These are phyloP conservation scores for Inosperma sp. DNA, from an alignment of 768 basidiomycete species.

Conservation along the genomic window DNA sequence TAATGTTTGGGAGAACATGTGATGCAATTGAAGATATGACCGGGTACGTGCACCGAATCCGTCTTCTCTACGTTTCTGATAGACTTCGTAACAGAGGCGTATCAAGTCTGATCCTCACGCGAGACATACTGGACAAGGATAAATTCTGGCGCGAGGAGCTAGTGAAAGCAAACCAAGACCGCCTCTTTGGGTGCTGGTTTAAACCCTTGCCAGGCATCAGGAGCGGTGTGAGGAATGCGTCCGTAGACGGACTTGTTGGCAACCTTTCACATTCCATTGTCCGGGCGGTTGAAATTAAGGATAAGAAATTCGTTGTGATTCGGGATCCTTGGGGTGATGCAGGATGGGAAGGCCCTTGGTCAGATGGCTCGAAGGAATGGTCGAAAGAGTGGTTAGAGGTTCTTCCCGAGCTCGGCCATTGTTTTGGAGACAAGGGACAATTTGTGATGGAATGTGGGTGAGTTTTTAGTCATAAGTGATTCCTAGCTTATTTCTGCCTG, in stretches of 20 bases:
- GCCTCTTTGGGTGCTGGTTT: constrained; percentile 48
- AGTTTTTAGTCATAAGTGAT: background rate
- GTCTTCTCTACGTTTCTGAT: constrained; percentile 19
- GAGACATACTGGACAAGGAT: constrained; percentile 48
- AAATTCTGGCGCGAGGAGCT: constrained; percentile 50
- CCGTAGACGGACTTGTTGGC: constrained; percentile 37
- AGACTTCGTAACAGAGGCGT: constrained; percentile 27
- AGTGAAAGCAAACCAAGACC: constrained; percentile 40
- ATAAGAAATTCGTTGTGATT: constrained; percentile 48
- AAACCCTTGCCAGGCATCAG: constrained; percentile 28
- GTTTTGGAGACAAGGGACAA: constrained; percentile 49
- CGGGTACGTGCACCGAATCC: constrained; percentile 32
- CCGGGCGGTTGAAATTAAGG: constrained; percentile 41
- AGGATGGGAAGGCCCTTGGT: constrained; percentile 52
- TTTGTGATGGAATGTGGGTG: constrained; percentile 50
- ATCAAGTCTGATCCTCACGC: constrained; percentile 22
- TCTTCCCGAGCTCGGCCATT: constrained; percentile 39
- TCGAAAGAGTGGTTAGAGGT: constrained; percentile 45
- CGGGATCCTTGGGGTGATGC: constrained; percentile 51
- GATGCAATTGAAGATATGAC: constrained; percentile 57
- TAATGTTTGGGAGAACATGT: constrained; percentile 39
- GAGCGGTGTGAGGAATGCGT: constrained; percentile 20
- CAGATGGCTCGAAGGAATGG: constrained; percentile 57
- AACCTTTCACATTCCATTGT: constrained; percentile 50
- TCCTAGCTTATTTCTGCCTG: too few relatives aligned